Evolutionary conservation across 768 basidiomycete genomes (phyloP).

Genomic region (Suillus subaureus): DNA sequence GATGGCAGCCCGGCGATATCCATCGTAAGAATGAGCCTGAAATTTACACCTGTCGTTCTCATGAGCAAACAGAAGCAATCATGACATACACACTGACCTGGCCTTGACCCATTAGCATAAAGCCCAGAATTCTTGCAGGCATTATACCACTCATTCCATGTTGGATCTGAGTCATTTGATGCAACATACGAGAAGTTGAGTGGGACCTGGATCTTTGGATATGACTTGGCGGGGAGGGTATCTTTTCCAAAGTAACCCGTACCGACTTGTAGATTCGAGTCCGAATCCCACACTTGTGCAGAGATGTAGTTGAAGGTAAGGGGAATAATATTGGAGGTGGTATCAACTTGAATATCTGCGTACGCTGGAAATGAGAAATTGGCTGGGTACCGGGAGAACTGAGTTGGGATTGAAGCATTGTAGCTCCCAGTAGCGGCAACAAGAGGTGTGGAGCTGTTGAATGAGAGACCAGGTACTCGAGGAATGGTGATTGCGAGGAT

Average conservation of each 20-base stretch:
- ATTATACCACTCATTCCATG: conserved; percentile 81
- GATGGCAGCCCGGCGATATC: conserved; percentile 67
- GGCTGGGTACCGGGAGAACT: conserved; percentile 77
- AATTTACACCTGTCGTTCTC: conserved; percentile 47
- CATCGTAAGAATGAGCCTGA: conserved; percentile 68
- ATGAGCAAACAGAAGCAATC: conserved; percentile 8
- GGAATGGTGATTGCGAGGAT: conserved; percentile 81
- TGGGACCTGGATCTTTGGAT: conserved; percentile 69
- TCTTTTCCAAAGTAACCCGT: conserved; percentile 61
- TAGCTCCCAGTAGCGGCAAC: conserved; percentile 58
- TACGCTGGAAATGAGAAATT: conserved; percentile 89
- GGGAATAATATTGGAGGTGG: conserved; percentile 73
- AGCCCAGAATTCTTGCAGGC: conserved; percentile 67
- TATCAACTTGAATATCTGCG: conserved; percentile 77
- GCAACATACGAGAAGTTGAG: conserved; percentile 85
- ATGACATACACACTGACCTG: conserved; percentile 47
- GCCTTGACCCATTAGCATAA: conserved; percentile 52
- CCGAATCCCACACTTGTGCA: conserved; percentile 71
- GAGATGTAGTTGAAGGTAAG: conserved; percentile 68
- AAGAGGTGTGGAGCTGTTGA: conserved; percentile 63
- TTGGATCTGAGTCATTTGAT: conserved; percentile 77
- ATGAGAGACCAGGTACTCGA: conserved; percentile 72
- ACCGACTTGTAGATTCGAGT: conserved; percentile 65
- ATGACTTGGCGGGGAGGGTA: conserved; percentile 66
- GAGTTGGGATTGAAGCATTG: conserved; percentile 54